Evolutionary conservation across 2,329 filamentous ascomycete species (phyloP), one percentile per base, ranked within the genome.

Genomic region (Venturia oleaginea): DNA sequence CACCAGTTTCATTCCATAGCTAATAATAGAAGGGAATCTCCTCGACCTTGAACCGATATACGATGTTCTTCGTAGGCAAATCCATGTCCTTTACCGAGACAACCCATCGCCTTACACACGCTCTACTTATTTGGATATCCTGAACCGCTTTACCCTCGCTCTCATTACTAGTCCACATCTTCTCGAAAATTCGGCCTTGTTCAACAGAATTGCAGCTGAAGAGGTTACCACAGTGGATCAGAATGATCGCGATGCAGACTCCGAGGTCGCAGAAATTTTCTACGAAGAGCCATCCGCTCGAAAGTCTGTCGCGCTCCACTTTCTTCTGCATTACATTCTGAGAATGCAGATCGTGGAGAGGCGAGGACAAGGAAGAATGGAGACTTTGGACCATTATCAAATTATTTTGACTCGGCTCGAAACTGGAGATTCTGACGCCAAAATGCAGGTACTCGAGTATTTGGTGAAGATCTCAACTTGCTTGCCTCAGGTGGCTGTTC

Each of bases 81-180:
- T 42, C 22, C 32, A 32, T n/a, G 22, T 34, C 11, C 40, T 63
- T 13, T 62, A 48, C 27, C 30, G 22, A 38, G 46, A 65, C 4
- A 55, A 62, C 22, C 59, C 40, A 15, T 65, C 4, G 34, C 64
- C 57, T 2, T 65, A 46, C 32, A 62, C 59, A 5, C 43, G 43
- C 22, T 37, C 57, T 10, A 13, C 55, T 10, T 65, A 51, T 55
- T 32, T 62, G 13, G 59, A 62, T 27, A 40, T 65, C 32, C 37
- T 65, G 4, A 62, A 62, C 30, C 51, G 51, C 27, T 57, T 57
- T 22, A 57, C 51, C 13, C 27, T 34, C 51, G 30, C 30, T 13
- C 51, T 57, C 17, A 42, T 59, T 15, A 22, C 51, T 13, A 32
- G 34, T 24, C 38, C 46, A 46, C 40, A 46, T 48, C 24, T 40